phyloP scores from a whole-genome alignment of 1,284 basidiomycete genomes.

The Cutaneotrichosporon sp. region DNA sequence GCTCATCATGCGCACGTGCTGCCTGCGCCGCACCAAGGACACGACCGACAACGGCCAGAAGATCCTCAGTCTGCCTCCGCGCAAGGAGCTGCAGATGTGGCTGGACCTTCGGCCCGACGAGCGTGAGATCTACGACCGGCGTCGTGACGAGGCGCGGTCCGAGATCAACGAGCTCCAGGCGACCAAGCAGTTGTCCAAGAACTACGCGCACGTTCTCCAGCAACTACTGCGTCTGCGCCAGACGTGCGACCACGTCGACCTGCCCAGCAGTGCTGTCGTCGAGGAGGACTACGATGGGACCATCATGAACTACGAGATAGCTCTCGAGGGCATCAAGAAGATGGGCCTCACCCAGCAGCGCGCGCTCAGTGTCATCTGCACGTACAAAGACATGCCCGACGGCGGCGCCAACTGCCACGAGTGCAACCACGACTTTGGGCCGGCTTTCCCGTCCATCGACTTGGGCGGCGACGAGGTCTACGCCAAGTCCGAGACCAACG shows the following conservation, averaged over 20 bases:
- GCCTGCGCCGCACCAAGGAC: conserved; percentile 94
- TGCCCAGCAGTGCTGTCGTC: conserved; percentile 63
- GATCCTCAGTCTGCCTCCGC: conserved; percentile 84
- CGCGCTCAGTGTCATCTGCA: conserved; percentile 75
- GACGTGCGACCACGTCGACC: conserved; percentile 94
- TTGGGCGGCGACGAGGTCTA: conserved; percentile 58
- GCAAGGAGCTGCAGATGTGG: conserved; percentile 78
- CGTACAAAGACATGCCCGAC: conserved; percentile 74
- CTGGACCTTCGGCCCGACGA: conserved; percentile 84
- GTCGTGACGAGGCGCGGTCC: conserved; percentile 53
- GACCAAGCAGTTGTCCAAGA: conserved; percentile 84
- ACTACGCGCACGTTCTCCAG: conserved; percentile 96
- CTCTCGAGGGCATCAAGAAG: conserved; percentile 68
- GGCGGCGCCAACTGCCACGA: conserved; percentile 78
- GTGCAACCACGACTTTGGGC: conserved; percentile 76
- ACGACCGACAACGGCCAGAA: conserved; percentile 75
- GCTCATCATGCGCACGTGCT: conserved; percentile 95
- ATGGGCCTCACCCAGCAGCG: conserved; percentile 78
- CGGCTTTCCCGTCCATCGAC: conserved; percentile 50
- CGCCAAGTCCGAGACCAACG: conserved; percentile 46
- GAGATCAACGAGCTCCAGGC: conserved; percentile 68
- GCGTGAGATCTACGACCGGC: conserved; percentile 85
- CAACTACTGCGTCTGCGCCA: conserved; percentile 92
- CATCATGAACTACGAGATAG: conserved; percentile 69
- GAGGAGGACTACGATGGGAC: conserved; percentile 62